These are phyloP conservation scores for Fusarium kyushuense DNA, from an alignment of 2,329 filamentous ascomycete genomes.

Conservation along the genomic window DNA sequence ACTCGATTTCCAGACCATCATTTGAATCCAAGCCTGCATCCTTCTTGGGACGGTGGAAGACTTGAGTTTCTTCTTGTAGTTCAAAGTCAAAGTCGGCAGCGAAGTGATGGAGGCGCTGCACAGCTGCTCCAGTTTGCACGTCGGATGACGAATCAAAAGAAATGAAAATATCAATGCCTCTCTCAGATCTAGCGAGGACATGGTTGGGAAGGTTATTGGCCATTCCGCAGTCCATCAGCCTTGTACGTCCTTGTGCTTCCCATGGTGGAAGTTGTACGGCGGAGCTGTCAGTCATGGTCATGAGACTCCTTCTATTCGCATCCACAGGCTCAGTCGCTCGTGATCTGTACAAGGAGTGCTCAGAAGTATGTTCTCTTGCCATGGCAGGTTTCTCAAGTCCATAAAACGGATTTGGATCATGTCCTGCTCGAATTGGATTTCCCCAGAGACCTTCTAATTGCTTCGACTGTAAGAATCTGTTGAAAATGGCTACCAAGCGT, in stretches of 20 bases:
- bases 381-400: constrained; percentile 17
- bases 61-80: constrained; percentile 1
- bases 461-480: constrained; percentile 29
- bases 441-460: constrained; percentile 39
- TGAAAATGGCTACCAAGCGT: constrained; percentile 9
- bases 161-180: constrained; percentile 33
- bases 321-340: rapidly evolving
- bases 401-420: constrained; percentile 45
- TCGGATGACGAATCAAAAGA: constrained; percentile 43
- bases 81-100: constrained; percentile 36
- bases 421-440: constrained; percentile 42
- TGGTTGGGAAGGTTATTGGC: constrained; percentile 43
- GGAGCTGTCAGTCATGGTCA: rapidly evolving
- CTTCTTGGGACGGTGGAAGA: neutral
- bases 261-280: neutral
- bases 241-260: constrained; percentile 39
- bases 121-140: constrained; percentile 30
- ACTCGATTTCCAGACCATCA: neutral
- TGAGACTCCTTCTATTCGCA: rapidly evolving
- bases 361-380: neutral
- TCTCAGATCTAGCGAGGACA: constrained; percentile 28
- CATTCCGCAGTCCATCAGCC: constrained; percentile 44
- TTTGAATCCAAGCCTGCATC: rapidly evolving
- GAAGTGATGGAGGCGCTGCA: constrained; percentile 38
- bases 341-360: rapidly evolving